Percentiles rank a stretch among this genome's conserved stretches.
These are phyloP conservation scores for Sphaerostilbella broomeana DNA, from an alignment of 2,329 filamentous ascomycete species.

Conservation along the genomic window DNA sequence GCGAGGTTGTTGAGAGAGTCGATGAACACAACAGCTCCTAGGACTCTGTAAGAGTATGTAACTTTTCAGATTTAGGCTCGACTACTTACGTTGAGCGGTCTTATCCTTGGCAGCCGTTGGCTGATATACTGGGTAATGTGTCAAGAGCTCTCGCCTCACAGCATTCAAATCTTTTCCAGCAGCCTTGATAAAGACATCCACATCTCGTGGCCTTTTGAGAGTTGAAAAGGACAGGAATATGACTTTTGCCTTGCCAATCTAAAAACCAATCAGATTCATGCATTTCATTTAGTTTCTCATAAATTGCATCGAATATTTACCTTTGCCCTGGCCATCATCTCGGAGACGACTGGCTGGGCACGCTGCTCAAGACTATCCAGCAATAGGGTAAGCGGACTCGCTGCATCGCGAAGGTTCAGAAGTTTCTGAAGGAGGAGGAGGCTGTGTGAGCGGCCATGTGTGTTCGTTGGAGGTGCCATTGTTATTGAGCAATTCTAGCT, in stretches of 20 bases:
- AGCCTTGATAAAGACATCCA: slow-evolving; percentile 62
- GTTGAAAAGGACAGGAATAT: slow-evolving; percentile 76
- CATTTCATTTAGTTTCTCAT: neutral
- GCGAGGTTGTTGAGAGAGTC: slow-evolving; percentile 70
- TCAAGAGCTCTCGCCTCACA: slow-evolving; percentile 54
- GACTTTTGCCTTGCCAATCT: slow-evolving; percentile 59
- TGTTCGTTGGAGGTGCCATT: slow-evolving; percentile 52
- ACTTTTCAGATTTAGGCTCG: too few species aligned
- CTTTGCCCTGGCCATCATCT: slow-evolving; percentile 71
- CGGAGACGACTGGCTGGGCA: slow-evolving; percentile 59
- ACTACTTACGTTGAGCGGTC: slow-evolving; percentile 38
- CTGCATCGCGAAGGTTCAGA: slow-evolving; percentile 67
- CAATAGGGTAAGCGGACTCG: slow-evolving; percentile 80
- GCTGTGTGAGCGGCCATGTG: slow-evolving; percentile 76
- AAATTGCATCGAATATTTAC: slow-evolving; percentile 38
- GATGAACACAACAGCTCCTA: slow-evolving; percentile 69
- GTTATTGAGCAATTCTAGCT: neutral
- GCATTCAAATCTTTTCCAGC: slow-evolving; percentile 50
- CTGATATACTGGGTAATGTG: slow-evolving; percentile 39
- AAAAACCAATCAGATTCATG: neutral
- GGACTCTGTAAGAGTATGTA: neutral
- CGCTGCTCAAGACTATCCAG: slow-evolving; percentile 82
- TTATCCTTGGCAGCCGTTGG: slow-evolving; percentile 30
- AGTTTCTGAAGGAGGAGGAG: slow-evolving; percentile 77
- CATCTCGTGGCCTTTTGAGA: slow-evolving; percentile 54